Evolutionary conservation across 768 basidiomycete genomes (phyloP), one percentile per base, ranked within the genome.

Genomic region (Fibroporia radiculosa): DNA sequence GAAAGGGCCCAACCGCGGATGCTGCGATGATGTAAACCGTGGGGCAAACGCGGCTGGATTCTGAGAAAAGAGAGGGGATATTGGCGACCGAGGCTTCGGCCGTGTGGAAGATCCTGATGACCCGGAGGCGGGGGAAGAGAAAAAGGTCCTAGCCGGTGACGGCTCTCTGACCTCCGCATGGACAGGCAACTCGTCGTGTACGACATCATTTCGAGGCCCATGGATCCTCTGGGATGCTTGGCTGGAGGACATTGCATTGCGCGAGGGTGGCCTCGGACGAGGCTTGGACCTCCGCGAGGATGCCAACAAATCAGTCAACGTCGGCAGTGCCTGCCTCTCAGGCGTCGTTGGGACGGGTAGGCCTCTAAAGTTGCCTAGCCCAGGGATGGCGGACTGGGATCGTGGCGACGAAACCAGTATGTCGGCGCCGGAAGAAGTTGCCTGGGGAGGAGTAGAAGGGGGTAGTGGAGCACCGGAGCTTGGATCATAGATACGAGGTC

Each of bases 281-380:
- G 54, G 41, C 42, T 61, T 63, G 19, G 64, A 58, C 38, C 65
- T 59, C 43, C 66, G 67, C 18, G 69, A 63, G 18, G 71, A 70
- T 1, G 71, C 72, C 1, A 74, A 60, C 11, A 75, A 66, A 36
- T 71, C 71, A 1, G 64, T 69, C 25, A 71, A 57, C 8, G 63
- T 71, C 11, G 67, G 73, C 35, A 69, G 47, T 7, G 56, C 57
- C 34, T 60, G 55, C 2, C 59, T 59, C 10, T 58, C 53, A 11
- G 62, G 61, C 2, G 57, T 57, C 7, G 45, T 45, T 3, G 58
- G 55, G 12, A 64, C 50, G 14, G 57, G 55, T 1, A 58, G 46
- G 11, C 50, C 40, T 24, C 53, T 49, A n/a, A 52, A 49, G 45
- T 62, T 56, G 11, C 51, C 56, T 22, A 58, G 41, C 16, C 51